Evolutionary conservation across 2,329 filamentous ascomycete genomes (phyloP).

Genomic region (Aspergillus ruber): DNA sequence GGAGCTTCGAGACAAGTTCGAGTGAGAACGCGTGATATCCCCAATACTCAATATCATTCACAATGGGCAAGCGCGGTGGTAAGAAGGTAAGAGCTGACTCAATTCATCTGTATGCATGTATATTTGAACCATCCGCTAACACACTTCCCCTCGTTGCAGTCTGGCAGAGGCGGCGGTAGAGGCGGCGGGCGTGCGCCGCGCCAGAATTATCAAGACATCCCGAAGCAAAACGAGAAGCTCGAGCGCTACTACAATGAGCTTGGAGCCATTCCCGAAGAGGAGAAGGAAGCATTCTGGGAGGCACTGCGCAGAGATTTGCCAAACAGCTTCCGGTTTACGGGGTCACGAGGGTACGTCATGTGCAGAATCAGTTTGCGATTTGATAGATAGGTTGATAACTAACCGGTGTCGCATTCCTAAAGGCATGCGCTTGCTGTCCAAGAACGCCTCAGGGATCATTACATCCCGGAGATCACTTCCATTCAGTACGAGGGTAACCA

Average conservation of each 20-base stretch:
- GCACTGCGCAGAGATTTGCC: slow-evolving; percentile 77
- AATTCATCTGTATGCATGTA: not conserved
- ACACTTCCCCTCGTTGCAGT: slow-evolving; percentile 21
- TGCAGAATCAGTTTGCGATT: slow-evolving; percentile 1
- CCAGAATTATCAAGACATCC: slow-evolving; percentile 54
- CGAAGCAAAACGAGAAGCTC: slow-evolving; percentile 76
- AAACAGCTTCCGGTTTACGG: slow-evolving; percentile 96
- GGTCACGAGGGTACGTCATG: slow-evolving; percentile 69
- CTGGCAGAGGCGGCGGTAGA: slow-evolving; percentile 42
- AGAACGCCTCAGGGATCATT: slow-evolving; percentile 76
- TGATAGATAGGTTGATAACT: slow-evolving; percentile 1
- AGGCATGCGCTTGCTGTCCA: slow-evolving; percentile 90
- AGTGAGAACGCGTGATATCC: not conserved
- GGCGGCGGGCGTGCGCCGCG: slow-evolving; percentile 33
- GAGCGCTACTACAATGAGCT: slow-evolving; percentile 80
- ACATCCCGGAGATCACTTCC: slow-evolving; percentile 81
- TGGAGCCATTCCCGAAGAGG: slow-evolving; percentile 67
- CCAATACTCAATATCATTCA: not conserved
- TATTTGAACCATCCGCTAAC: slow-evolving; percentile 1
- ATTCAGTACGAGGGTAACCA: slow-evolving; percentile 77
- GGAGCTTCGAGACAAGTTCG: not conserved
- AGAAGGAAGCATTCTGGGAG: slow-evolving; percentile 77
- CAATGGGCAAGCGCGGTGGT: slow-evolving; percentile 24
- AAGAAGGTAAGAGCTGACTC: slow-evolving; percentile 15
- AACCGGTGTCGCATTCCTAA: slow-evolving; percentile 7